Evolutionary conservation across 1,284 basidiomycete species (phyloP).

Genomic region (Cryptococcus hybrid): DNA sequence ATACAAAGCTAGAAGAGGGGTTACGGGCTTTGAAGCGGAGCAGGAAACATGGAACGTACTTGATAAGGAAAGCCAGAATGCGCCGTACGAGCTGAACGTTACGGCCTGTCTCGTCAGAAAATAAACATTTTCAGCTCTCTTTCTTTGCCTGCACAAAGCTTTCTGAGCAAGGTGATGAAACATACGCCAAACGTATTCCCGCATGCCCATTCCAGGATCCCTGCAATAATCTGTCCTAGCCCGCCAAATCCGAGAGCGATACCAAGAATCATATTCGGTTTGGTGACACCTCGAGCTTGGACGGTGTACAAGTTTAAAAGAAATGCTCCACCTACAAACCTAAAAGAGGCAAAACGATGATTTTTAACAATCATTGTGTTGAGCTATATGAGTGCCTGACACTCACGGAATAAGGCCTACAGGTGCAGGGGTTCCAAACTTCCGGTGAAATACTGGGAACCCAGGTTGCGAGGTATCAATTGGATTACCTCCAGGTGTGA

Average conservation of each 20-base stretch:
- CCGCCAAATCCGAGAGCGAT: neutral
- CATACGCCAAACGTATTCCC: neutral
- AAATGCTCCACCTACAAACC: neutral
- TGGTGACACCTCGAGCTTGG: neutral
- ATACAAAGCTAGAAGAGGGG: conserved; percentile 10
- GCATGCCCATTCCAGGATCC: neutral
- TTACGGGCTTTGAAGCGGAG: neutral
- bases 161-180: neutral
- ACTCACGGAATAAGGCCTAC: conserved; percentile 51
- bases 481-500: conserved; percentile 53
- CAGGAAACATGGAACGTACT: conserved; percentile 10
- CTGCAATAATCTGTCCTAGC: neutral
- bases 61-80: conserved; percentile 75
- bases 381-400: neutral
- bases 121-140: no score
- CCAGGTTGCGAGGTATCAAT: conserved; percentile 49
- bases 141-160: no score
- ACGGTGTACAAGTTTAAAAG: neutral
- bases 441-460: conserved; percentile 49
- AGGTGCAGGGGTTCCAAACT: conserved; percentile 57
- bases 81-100: conserved; percentile 79
- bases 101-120: conserved; percentile 35
- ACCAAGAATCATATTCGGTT: neutral
- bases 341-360: conserved; percentile 41
- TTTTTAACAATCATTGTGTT: no score